Evolutionary conservation across 2,329 filamentous ascomycete species (phyloP).

Genomic region (Cercospora sp.): DNA sequence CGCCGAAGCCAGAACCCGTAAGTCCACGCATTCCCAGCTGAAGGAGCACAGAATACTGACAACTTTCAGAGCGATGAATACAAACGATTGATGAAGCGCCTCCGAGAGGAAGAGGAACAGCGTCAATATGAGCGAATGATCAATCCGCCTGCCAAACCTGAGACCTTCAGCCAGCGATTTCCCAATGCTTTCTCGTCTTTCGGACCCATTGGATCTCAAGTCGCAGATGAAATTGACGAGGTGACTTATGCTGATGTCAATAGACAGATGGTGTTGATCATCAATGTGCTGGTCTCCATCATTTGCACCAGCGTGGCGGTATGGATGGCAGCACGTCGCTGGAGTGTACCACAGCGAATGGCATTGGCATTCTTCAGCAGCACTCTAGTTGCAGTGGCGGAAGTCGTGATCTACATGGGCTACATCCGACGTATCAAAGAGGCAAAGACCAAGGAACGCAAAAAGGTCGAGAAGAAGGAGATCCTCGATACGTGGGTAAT

Average conservation of each 20-base stretch:
- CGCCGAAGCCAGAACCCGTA: slow-evolving; percentile 76
- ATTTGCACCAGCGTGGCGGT: slow-evolving; percentile 74
- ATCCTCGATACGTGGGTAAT: slow-evolving; percentile 71
- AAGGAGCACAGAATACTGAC: slow-evolving; percentile 18
- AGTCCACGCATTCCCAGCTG: slow-evolving; percentile 34
- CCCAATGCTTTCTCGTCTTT: slow-evolving; percentile 55
- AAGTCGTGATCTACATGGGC: slow-evolving; percentile 74
- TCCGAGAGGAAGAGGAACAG: slow-evolving; percentile 80
- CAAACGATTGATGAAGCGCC: slow-evolving; percentile 80
- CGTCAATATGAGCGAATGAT: slow-evolving; percentile 80
- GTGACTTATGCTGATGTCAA: slow-evolving; percentile 72
- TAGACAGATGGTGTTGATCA: slow-evolving; percentile 77
- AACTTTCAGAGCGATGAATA: slow-evolving; percentile 70
- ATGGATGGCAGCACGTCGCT: slow-evolving; percentile 76
- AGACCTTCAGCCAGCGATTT: slow-evolving; percentile 63
- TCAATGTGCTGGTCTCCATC: slow-evolving; percentile 88
- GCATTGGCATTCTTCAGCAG: slow-evolving; percentile 71
- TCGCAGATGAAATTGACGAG: slow-evolving; percentile 58
- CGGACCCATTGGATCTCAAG: slow-evolving; percentile 40
- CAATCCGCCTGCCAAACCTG: slow-evolving; percentile 57
- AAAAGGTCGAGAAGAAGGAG: slow-evolving; percentile 65
- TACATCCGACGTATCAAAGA: slow-evolving; percentile 72
- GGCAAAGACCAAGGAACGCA: slow-evolving; percentile 64
- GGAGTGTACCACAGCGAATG: slow-evolving; percentile 69
- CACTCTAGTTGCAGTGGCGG: slow-evolving; percentile 69